These are phyloP conservation scores for Zygosaccharomyces rouxii DNA, from an alignment of 805 yeast species.

Conservation along the genomic window DNA sequence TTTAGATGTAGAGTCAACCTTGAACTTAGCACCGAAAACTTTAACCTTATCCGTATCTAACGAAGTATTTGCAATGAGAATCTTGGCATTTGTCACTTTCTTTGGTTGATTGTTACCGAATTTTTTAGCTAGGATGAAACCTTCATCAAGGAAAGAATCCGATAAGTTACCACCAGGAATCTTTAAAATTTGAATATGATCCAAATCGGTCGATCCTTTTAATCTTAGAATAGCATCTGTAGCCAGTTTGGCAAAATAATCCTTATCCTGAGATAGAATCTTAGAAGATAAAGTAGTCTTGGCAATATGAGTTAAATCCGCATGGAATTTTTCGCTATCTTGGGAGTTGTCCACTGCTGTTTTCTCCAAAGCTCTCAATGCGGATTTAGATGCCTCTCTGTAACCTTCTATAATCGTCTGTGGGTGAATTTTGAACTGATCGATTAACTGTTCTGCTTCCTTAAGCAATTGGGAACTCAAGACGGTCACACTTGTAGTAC, in stretches of 20 bases:
- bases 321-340: slow-evolving; percentile 55
- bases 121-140: slow-evolving; percentile 84
- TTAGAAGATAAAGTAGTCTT: slow-evolving; percentile 91
- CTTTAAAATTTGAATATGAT: slow-evolving; percentile 89
- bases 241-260: slow-evolving; percentile 80
- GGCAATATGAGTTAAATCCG: slow-evolving; percentile 82
- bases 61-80: slow-evolving; percentile 91
- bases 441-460: slow-evolving; percentile 91
- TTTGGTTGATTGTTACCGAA: slow-evolving; percentile 96
- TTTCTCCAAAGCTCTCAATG: slow-evolving; percentile 70
- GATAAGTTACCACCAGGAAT: slow-evolving; percentile 88
- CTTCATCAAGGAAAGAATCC: slow-evolving; percentile 94
- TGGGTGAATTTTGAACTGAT: slow-evolving; percentile 85
- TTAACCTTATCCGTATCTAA: slow-evolving; percentile 97
- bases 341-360: slow-evolving; percentile 70
- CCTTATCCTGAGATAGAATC: slow-evolving; percentile 91
- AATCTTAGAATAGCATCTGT: slow-evolving; percentile 90
- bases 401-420: slow-evolving; percentile 96
- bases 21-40: slow-evolving; percentile 95
- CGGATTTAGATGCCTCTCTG: slow-evolving; percentile 83
- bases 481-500: slow-evolving; percentile 94
- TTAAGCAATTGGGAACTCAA: slow-evolving; percentile 85
- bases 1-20: slow-evolving; percentile 91
- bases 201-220: slow-evolving; percentile 81
- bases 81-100: slow-evolving; percentile 72